These are phyloP conservation scores for Fraxinus quadrangulata DNA, from an alignment of 257 asterid species.

Conservation along the genomic window DNA sequence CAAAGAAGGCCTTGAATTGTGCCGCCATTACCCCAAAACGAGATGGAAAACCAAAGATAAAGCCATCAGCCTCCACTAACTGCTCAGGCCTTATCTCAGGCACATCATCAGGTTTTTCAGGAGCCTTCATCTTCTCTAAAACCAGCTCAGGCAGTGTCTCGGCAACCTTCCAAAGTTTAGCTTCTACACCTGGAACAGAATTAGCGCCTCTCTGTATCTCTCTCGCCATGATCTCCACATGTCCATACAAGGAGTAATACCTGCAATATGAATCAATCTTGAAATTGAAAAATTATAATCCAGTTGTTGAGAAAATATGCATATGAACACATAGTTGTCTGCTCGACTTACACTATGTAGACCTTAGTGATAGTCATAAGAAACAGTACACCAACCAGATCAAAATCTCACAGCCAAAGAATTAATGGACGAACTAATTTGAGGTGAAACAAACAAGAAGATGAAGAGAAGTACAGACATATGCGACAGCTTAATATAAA, in stretches of 20 bases:
- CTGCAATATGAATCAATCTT: constrained; percentile 33
- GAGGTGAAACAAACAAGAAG: background rate
- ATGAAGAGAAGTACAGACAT: background rate
- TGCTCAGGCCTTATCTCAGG: constrained; percentile 76
- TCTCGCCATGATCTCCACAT: constrained; percentile 84
- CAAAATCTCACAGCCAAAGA: background rate
- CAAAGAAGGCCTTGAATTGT: constrained; percentile 86
- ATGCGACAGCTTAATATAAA: background rate
- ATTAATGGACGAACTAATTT: background rate
- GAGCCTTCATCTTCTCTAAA: constrained; percentile 88
- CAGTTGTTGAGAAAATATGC: background rate
- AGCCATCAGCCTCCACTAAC: constrained; percentile 90
- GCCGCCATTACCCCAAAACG: constrained; percentile 98
- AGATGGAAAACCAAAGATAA: constrained; percentile 83
- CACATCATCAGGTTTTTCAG: constrained; percentile 68
- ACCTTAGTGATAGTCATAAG: constrained; percentile 59
- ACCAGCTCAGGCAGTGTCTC: constrained; percentile 69
- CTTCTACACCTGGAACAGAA: constrained; percentile 76
- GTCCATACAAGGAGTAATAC: constrained; percentile 83
- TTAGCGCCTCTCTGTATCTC: constrained; percentile 76
- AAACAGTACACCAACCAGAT: background rate
- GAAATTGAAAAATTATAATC: background rate
- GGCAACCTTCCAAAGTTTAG: constrained; percentile 90
- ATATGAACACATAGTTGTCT: background rate
- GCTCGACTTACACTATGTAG: constrained; percentile 65